Evolutionary conservation across 805 yeast genomes (phyloP), one percentile per base, ranked within the genome.

Genomic region (Saturnispora halmiae): DNA sequence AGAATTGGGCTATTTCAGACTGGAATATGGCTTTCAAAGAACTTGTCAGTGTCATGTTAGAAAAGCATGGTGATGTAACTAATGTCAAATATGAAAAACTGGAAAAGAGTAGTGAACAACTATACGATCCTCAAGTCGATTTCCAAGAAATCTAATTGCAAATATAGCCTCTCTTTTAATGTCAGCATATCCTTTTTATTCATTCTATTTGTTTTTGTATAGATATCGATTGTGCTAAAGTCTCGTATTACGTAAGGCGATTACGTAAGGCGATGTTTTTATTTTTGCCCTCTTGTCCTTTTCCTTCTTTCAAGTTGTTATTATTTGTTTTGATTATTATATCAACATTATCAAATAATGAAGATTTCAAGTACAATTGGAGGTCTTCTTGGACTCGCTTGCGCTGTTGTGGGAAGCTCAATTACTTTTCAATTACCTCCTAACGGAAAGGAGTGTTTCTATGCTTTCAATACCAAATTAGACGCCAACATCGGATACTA

Each of bases 401-500:
- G n/a, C n/a, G n/a, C n/a, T n/a, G n/a, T n/a, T n/a, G n/a, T 30
- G 19, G 69, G 68, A 4, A 54, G 82, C 1, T 84, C 94, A 10
- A 65, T 85, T 54, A 83, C 92, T 0, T 79, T 83, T 53, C 69
- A 70, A 19, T 67, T 85, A 45, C 79, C 79, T n/a, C 85, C 95
- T 11, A 80, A 78, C 51, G 92, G 80, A 43, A 67, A 68, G 44
- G 64, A 77, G 37, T 85, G 95, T 57, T 83, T 69, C 63, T 83
- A 79, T 60, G 71, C 79, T 25, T 73, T 78, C 57, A 81, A 86
- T 42, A 71, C 72, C 38, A 65, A 70, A 45, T 73, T 74, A 4
- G 67, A 71, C 50, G 65, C 81, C 36, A 75, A 70, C 45, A 69
- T 86, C 42, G 80, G 81, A 30, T 85, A 77, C 59, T 80, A 82